phyloP scores from a whole-genome alignment of 179 eudicot species.

The Drosera spatulata region DNA sequence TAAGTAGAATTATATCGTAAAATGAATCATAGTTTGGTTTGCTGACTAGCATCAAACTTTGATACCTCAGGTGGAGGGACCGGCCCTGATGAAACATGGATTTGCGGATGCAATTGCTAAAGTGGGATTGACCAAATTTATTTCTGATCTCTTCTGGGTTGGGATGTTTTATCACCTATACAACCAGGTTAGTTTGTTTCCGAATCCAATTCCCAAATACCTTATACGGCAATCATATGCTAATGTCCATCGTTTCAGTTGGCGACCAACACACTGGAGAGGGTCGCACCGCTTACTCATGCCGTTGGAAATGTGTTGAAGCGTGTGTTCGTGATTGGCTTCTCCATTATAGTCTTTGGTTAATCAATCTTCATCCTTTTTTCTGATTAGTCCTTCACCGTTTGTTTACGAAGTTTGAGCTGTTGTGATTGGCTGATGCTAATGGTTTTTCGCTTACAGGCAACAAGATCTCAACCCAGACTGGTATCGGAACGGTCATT shows the following conservation, averaged over 20 bases:
- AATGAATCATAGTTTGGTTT: no score
- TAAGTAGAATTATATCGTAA: no score
- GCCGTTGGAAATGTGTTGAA: slow-evolving; percentile 98
- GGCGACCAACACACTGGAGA: slow-evolving; percentile 95
- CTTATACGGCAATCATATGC: no score
- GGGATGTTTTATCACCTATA: slow-evolving; percentile 99
- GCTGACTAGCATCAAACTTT: no score
- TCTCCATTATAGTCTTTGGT: slow-evolving; percentile 90
- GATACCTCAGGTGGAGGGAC: slow-evolving; percentile 65
- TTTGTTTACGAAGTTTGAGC: no score
- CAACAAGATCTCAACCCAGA: slow-evolving; percentile 90
- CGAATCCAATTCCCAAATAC: no score
- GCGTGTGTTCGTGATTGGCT: slow-evolving; percentile 97
- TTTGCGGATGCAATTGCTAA: slow-evolving; percentile 89
- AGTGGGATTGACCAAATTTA: slow-evolving; percentile 83
- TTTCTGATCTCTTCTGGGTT: slow-evolving; percentile 92
- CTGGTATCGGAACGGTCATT: slow-evolving; percentile 86
- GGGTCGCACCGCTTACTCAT: slow-evolving; percentile 98
- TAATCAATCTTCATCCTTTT: slow-evolving; percentile 7
- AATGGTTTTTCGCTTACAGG: slow-evolving; percentile 27
- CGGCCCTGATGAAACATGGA: slow-evolving; percentile 65
- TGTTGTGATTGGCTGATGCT: no score
- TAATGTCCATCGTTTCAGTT: slow-evolving; percentile 28
- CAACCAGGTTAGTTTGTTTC: slow-evolving; percentile 55
- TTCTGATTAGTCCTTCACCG: no score